Conservation (phyloP, 805 yeast genomes). For the Isabelozyma pseudorhagii region DNA sequence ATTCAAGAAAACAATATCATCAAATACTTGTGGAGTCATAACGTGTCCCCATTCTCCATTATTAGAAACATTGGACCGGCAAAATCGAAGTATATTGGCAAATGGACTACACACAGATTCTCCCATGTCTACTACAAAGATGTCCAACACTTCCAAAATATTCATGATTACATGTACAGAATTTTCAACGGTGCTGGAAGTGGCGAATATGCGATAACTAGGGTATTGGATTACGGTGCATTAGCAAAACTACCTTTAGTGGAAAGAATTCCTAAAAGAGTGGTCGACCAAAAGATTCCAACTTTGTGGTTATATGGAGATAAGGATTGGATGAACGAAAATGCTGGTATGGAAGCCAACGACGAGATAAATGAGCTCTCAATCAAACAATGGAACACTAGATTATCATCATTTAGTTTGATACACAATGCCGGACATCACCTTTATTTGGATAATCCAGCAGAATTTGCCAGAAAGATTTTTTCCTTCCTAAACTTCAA, state of each 20-base stretch:
- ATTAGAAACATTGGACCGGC: conserved; percentile 52
- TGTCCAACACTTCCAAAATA: conserved; percentile 30
- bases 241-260: conserved; percentile 54
- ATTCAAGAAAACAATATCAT: conserved; percentile 25
- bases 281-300: conserved; percentile 42
- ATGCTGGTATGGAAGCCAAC: conserved; percentile 50
- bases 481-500: conserved; percentile 31
- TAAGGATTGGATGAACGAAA: conserved; percentile 67
- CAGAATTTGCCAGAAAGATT: conserved; percentile 26
- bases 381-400: conserved; percentile 21
- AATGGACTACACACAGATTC: conserved; percentile 51
- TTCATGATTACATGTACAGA: conserved; percentile 56
- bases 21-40: conserved; percentile 47
- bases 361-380: conserved; percentile 27
- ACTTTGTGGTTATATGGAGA: conserved; percentile 66
- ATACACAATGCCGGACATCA: conserved; percentile 52
- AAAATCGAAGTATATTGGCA: conserved; percentile 47
- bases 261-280: conserved; percentile 44
- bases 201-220: conserved; percentile 63
- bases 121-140: conserved; percentile 37
- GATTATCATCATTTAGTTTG: conserved; percentile 29
- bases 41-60: conserved; percentile 54
- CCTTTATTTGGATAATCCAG: conserved; percentile 50
- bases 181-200: conserved; percentile 54
- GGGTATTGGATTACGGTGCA: conserved; percentile 59